These are phyloP conservation scores for Xerocomellus amylosporus DNA, from an alignment of 768 basidiomycete species.

Conservation along the genomic window DNA sequence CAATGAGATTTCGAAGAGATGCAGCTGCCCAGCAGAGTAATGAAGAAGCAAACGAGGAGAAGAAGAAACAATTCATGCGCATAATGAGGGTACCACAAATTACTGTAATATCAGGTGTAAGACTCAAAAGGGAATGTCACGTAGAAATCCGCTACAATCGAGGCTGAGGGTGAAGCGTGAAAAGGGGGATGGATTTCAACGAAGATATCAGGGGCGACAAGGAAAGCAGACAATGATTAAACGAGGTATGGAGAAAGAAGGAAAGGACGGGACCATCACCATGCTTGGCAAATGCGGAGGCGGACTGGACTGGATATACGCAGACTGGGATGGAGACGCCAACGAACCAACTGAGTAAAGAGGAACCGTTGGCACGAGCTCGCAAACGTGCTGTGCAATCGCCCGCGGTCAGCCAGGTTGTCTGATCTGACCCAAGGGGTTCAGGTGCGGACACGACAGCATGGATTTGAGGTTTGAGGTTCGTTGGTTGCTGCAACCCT, in stretches of 20 bases:
- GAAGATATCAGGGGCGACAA: neutral
- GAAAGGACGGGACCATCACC: neutral
- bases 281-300: constrained; percentile 56
- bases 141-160: neutral
- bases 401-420: constrained; percentile 42
- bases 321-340: constrained; percentile 50
- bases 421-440: constrained; percentile 36
- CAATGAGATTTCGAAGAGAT: no score
- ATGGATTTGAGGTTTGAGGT: constrained; percentile 81
- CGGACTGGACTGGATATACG: constrained; percentile 52
- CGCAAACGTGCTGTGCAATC: constrained; percentile 70
- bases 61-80: neutral
- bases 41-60: no score
- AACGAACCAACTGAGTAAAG: constrained; percentile 43
- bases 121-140: neutral
- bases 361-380: constrained; percentile 53
- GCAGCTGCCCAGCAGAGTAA: neutral
- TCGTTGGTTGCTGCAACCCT: constrained; percentile 41
- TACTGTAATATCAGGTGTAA: neutral
- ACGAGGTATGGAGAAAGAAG: neutral
- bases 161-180: neutral
- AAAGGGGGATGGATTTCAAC: neutral
- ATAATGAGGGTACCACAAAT: neutral
- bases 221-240: neutral
- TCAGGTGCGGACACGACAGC: constrained; percentile 72